A percentile compares a stretch with the other conserved stretches of the same genome.
Conservation (phyloP, 805 yeast genomes). For the Pichia gijzeniarum region DNA sequence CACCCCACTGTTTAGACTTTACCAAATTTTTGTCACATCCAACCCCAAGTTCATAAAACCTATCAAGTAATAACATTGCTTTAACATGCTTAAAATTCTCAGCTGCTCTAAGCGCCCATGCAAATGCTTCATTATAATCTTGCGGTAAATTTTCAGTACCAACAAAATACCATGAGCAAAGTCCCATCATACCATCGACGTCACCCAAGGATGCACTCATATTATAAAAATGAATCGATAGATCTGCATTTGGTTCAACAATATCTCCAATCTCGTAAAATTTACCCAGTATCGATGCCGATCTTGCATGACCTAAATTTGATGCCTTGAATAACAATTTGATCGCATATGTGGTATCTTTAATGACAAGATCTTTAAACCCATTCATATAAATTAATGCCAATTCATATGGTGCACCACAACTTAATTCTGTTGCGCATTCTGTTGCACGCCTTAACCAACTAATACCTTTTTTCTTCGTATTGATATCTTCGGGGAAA, state of each 20-base stretch:
- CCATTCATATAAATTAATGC: constrained; percentile 82
- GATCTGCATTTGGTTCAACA: constrained; percentile 70
- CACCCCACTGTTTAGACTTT: constrained; percentile 69
- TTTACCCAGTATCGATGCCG: constrained; percentile 74
- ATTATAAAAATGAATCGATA: constrained; percentile 88
- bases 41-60: constrained; percentile 79
- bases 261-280: constrained; percentile 78
- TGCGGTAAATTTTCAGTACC: constrained; percentile 83
- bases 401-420: constrained; percentile 92
- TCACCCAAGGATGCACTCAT: constrained; percentile 88
- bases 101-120: constrained; percentile 92
- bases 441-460: constrained; percentile 89
- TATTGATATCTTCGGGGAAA: constrained; percentile 53
- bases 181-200: constrained; percentile 80
- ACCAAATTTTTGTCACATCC: constrained; percentile 61
- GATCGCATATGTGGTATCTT: constrained; percentile 77
- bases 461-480: constrained; percentile 81
- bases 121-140: constrained; percentile 82
- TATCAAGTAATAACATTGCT: constrained; percentile 81
- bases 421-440: constrained; percentile 73
- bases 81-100: constrained; percentile 54
- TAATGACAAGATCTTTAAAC: constrained; percentile 77
- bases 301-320: constrained; percentile 74
- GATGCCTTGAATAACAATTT: constrained; percentile 86
- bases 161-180: constrained; percentile 95